Percentiles rank a stretch among this genome's conserved stretches.
These are phyloP conservation scores for Pyrus hybrid DNA, from an alignment of 331 rosid species.

Conservation along the genomic window DNA sequence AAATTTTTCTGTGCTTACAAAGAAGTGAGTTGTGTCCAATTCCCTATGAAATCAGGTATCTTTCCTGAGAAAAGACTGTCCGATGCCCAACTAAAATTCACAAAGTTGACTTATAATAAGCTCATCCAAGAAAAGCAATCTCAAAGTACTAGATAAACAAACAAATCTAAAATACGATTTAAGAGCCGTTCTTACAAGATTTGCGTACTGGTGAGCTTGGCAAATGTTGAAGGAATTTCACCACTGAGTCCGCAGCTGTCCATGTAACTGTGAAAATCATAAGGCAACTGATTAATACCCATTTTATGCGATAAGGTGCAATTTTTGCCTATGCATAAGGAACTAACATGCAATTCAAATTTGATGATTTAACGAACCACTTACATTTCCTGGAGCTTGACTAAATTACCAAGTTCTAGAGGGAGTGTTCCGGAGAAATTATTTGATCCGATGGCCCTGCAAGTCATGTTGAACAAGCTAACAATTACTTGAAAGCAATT, in stretches of 20 bases:
- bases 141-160: neutral
- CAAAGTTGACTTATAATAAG: neutral
- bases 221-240: no score
- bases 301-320: no score
- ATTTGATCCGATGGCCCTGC: constrained; percentile 6
- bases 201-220: constrained; percentile 29
- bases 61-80: constrained; percentile 49
- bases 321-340: neutral
- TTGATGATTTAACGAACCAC: neutral
- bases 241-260: no score
- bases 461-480: neutral
- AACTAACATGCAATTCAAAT: neutral
- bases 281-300: no score
- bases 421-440: constrained; percentile 22
- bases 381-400: constrained; percentile 4
- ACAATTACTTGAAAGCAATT: neutral
- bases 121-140: neutral
- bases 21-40: no score
- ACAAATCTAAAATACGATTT: neutral
- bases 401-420: constrained; percentile 21
- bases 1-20: no score
- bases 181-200: constrained; percentile 36
- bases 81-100: constrained; percentile 43
- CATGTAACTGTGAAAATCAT: no score
- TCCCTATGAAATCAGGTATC: no score